These are phyloP conservation scores for Trametes maxima DNA, from an alignment of 768 basidiomycete genomes.

Conservation along the genomic window DNA sequence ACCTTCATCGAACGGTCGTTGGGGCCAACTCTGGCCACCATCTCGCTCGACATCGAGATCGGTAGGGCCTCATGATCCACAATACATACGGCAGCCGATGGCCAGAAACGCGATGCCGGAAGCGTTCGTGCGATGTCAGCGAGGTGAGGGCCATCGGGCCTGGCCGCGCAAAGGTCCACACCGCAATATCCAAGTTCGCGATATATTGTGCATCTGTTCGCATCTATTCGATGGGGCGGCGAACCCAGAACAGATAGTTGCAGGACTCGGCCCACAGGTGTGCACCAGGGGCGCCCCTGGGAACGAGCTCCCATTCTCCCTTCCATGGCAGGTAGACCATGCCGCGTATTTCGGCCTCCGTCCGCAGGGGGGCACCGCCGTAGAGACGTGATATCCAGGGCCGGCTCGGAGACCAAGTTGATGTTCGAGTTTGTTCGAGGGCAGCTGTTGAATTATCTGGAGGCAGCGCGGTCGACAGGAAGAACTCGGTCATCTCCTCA, in stretches of 20 bases:
- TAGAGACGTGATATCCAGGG: slow-evolving; percentile 66
- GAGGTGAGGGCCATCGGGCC: no score
- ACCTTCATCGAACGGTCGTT: no score
- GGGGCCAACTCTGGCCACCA: no score
- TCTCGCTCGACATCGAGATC: no score
- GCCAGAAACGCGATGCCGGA: no score
- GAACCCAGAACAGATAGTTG: slow-evolving; percentile 89
- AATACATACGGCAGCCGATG: no score
- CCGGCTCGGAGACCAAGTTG: neutral
- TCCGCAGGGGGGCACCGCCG: slow-evolving; percentile 54
- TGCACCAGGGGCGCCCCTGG: slow-evolving; percentile 49
- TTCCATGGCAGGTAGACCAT: slow-evolving; percentile 74
- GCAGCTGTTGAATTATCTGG: slow-evolving; percentile 25
- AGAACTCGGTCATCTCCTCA: slow-evolving; percentile 81
- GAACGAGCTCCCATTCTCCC: slow-evolving; percentile 69
- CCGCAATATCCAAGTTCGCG: no score
- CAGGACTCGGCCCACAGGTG: slow-evolving; percentile 47
- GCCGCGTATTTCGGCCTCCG: slow-evolving; percentile 79
- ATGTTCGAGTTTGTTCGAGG: neutral
- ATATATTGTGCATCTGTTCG: neutral
- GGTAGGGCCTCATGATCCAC: no score
- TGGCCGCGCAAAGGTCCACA: no score
- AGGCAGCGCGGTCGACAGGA: slow-evolving; percentile 43
- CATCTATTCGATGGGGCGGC: slow-evolving; percentile 51
- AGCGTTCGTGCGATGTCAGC: no score